phyloP scores from a whole-genome alignment of 2,329 filamentous ascomycete species.

The Mycosphaerella arachidis region DNA sequence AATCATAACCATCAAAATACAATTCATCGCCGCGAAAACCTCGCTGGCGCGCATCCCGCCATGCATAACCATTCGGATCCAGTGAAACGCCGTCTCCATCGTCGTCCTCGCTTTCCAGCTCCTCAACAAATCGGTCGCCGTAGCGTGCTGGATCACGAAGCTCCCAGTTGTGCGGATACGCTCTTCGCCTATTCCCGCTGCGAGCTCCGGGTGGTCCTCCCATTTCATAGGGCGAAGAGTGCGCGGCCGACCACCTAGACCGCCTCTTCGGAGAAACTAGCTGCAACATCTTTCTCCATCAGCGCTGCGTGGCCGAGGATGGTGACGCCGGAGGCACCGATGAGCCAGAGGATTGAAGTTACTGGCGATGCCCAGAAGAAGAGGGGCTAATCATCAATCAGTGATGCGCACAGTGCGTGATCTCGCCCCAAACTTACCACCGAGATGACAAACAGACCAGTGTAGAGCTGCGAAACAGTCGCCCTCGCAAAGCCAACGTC shows the following conservation, averaged over 20 bases:
- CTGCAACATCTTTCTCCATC: slow-evolving; percentile 60
- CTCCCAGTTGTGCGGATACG: slow-evolving; percentile 40
- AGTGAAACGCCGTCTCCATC: slow-evolving; percentile 41
- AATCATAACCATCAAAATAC: slow-evolving; percentile 47
- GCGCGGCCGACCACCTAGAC: slow-evolving; percentile 99
- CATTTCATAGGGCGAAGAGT: slow-evolving; percentile 78
- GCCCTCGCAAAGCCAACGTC: slow-evolving; percentile 78
- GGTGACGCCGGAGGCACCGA: slow-evolving; percentile 88
- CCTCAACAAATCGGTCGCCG: slow-evolving; percentile 53
- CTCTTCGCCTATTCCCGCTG: slow-evolving; percentile 53
- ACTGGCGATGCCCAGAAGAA: slow-evolving; percentile 82
- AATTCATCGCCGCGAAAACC: slow-evolving; percentile 43
- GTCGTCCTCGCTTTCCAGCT: slow-evolving; percentile 58
- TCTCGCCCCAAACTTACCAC: slow-evolving; percentile 40
- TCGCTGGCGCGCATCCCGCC: slow-evolving; percentile 20
- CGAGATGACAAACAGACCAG: slow-evolving; percentile 73
- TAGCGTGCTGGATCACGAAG: slow-evolving; percentile 35
- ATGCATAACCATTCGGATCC: slow-evolving; percentile 37
- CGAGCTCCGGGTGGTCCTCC: slow-evolving; percentile 91
- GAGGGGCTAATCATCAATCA: slow-evolving; percentile 50
- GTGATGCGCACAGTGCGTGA: background rate
- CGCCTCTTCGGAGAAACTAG: slow-evolving; percentile 99
- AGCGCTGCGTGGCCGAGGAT: slow-evolving; percentile 79
- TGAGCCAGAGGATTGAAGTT: slow-evolving; percentile 84
- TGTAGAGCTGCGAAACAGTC: slow-evolving; percentile 91